A percentile compares a stretch with the other conserved stretches of the same genome.
Evolutionary conservation across 352 stramenopile species (phyloP).

Genomic region (Elongisporangium undulatum): DNA sequence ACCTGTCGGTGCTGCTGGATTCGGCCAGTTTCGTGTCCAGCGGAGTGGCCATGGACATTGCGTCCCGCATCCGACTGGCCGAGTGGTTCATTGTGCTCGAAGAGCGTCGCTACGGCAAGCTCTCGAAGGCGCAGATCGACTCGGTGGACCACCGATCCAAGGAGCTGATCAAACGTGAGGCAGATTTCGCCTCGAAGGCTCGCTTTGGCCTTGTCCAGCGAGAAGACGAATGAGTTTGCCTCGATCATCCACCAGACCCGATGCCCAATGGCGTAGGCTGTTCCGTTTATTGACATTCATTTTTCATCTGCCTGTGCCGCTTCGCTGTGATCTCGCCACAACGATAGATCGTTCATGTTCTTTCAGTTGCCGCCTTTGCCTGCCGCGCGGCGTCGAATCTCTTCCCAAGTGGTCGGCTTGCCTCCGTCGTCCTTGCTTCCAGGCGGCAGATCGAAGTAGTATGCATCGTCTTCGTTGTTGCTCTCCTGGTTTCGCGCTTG

Average conservation of each 20-base stretch:
- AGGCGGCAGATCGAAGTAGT: slow-evolving; percentile 33
- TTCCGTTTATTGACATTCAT: not conserved
- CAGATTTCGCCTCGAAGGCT: slow-evolving; percentile 45
- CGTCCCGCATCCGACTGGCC: slow-evolving; percentile 45
- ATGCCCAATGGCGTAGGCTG: not conserved
- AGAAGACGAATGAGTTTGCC: slow-evolving; percentile 9
- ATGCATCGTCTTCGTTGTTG: slow-evolving; percentile 42
- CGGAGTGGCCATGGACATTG: slow-evolving; percentile 25
- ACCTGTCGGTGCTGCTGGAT: slow-evolving; percentile 53
- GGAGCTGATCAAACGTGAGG: slow-evolving; percentile 51
- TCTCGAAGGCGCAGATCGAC: slow-evolving; percentile 23
- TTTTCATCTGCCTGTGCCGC: not conserved
- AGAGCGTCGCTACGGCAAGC: slow-evolving; percentile 36
- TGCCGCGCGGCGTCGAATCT: slow-evolving; percentile 59
- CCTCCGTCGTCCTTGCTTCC: slow-evolving; percentile 14
- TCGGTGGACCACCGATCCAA: slow-evolving; percentile 41
- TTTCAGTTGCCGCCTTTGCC: slow-evolving; percentile 39
- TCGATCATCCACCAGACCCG: too few relatives aligned
- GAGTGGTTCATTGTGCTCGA: slow-evolving; percentile 60
- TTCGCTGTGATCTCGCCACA: not conserved
- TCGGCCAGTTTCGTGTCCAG: slow-evolving; percentile 36
- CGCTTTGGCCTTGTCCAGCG: slow-evolving; percentile 27
- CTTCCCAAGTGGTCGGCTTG: slow-evolving; percentile 71
- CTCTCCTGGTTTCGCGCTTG: slow-evolving; percentile 7
- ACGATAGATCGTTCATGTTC: not conserved